Base-by-base conservation (phyloP, 73 alveolate genomes). In the Paramecium pentaurelia region DNA sequence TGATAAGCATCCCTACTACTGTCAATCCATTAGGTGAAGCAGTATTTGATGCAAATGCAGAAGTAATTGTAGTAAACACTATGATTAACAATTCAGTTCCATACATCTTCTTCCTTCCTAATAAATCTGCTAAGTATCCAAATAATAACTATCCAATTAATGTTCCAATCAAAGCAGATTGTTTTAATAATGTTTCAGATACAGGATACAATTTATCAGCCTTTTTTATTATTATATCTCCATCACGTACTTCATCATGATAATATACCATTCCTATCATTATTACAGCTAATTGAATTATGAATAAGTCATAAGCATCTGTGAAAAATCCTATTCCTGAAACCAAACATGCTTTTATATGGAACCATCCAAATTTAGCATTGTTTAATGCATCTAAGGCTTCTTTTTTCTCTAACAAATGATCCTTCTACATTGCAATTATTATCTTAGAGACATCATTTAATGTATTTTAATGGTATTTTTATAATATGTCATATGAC, bases 251-350 rank as follows among this genome's bases (percentile, higher is more conserved):
- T 27, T 80, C 40, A 5, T 88, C 94, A 7, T n/a, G 77, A 44
- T 51, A 77, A 64, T 59, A 88, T 7, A 70, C 94, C 38, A 28
- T 22, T 71, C 80, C 77, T 18, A 88, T 71, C 80, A 88, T 45
- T 18, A 73, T 16, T 7, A 38, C 75, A 37, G 71, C 94, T 27
- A 60, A 73, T 51, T 44, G 44, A 12, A 88, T 60, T 11, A 88
- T 88, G 51, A 60, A 88, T 77, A 88, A 77, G 36, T 88, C 94
- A 70, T 88, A 88, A 25, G 94, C 94, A 88, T 88, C 94, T 37
- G 94, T 77, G 9, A 37, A 51, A 60, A 88, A 88, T 16, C 94
- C 94, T 3, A 77, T 88, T 2, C 89, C 86, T 20, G 89, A 58
- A 9, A 88, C 77, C 14, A 58, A 38, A 16, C 86, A 86, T 9